Conservation (phyloP, 2,329 filamentous ascomycete genomes). For the Fusarium miscanthi region DNA sequence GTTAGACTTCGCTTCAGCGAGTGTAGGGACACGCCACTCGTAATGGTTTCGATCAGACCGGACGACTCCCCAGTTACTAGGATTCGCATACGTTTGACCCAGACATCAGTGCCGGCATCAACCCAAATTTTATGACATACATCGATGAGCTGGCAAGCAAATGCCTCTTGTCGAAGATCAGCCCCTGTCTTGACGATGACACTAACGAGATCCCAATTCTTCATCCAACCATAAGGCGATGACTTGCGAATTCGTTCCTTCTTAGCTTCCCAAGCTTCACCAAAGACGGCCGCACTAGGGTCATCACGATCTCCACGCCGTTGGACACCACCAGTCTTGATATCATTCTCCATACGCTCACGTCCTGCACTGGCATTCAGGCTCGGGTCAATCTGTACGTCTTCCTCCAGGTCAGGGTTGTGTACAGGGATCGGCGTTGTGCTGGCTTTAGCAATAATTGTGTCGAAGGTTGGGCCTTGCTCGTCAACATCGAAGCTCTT, state of each 20-base stretch:
- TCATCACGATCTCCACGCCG: conserved; percentile 86
- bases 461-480: conserved; percentile 80
- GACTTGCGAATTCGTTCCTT: conserved; percentile 85
- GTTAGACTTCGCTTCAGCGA: conserved; percentile 86
- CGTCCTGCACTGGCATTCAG: conserved; percentile 79
- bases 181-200: conserved; percentile 90
- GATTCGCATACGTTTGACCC: conserved; percentile 90
- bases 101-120: conserved; percentile 80
- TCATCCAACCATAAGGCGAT: conserved; percentile 88
- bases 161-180: conserved; percentile 85
- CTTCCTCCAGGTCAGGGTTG: conserved; percentile 66
- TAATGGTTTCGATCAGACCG: conserved; percentile 87
- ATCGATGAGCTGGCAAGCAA: conserved; percentile 85
- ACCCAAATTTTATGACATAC: conserved; percentile 86
- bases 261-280: conserved; percentile 86
- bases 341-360: conserved; percentile 88
- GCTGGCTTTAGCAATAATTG: conserved; percentile 80
- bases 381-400: conserved; percentile 60
- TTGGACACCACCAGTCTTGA: conserved; percentile 86
- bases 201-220: conserved; percentile 88
- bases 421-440: conserved; percentile 55
- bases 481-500: conserved; percentile 84
- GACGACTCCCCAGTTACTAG: conserved; percentile 87
- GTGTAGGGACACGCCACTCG: conserved; percentile 87
- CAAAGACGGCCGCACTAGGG: conserved; percentile 86